A percentile compares a stretch with the other conserved stretches of the same genome.
phyloP scores from a whole-genome alignment of 208 protist genomes.

The Acanthamoeba pearcei region DNA sequence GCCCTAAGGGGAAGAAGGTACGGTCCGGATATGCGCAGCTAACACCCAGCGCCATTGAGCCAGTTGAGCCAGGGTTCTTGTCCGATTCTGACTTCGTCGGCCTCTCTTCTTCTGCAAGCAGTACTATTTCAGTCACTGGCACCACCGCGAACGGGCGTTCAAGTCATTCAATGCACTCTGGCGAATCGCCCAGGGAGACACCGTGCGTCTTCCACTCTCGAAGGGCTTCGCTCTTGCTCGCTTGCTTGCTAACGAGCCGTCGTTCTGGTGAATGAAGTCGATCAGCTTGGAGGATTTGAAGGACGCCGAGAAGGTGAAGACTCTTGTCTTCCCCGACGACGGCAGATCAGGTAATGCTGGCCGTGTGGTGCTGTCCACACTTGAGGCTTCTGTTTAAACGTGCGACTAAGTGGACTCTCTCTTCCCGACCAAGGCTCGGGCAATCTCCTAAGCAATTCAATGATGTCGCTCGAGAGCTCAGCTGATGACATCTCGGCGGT shows the following conservation, averaged over 20 bases:
- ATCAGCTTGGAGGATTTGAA: conserved; percentile 69
- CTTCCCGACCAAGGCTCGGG: neutral
- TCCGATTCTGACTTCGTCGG: neutral
- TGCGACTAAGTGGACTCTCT: neutral
- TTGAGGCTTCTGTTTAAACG: neutral
- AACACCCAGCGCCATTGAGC: too few relatives aligned
- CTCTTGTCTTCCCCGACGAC: conserved; percentile 2
- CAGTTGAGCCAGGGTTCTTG: neutral
- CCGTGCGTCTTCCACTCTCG: neutral
- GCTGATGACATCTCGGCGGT: conserved; percentile 6
- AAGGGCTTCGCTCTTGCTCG: neutral
- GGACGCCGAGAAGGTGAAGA: conserved; percentile 1
- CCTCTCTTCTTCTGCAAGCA: neutral
- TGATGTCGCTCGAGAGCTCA: neutral
- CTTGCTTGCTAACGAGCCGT: neutral
- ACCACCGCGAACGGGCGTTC: conserved; percentile 70
- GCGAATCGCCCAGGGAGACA: conserved; percentile 39
- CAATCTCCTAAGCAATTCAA: neutral
- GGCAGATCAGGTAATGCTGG: neutral
- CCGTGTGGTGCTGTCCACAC: neutral
- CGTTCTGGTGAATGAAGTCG: neutral
- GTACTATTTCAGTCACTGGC: conserved; percentile 70
- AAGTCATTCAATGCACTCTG: conserved; percentile 52
- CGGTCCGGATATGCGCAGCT: neutral
- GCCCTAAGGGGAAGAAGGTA: conserved; percentile 55